Base-by-base conservation (phyloP, 495 filamentous ascomycete species). In the Ramalina peruviana region DNA sequence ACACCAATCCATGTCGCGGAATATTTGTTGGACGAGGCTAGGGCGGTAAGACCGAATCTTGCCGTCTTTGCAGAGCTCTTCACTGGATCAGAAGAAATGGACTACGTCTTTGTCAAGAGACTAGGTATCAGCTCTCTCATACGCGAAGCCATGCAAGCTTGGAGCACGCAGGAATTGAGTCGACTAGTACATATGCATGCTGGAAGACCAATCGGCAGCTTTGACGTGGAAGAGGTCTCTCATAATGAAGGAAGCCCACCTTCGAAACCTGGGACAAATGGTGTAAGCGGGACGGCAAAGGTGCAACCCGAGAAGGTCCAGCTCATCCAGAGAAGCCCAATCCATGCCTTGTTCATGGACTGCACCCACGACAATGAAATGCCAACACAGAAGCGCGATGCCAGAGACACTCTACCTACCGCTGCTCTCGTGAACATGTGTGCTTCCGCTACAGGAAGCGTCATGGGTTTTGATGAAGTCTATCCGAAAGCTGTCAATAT, bases 301-400 rank as follows among this genome's bases (percentile, higher is more conserved):
- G 51, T 53, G 27, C 60, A 58, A 1, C 62, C 69, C 27, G 81
- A 88, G 59, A 71, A 77, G 23, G 73, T 89, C 39, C 81, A 79
- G 40, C 78, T 72, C 45, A 87, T 96, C 62, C 84, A 82, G 36
- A 77, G 80, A 20, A 83, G 78, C 11, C 86, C 88, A 0, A 85
- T 95, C 0, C 88, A 94, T 44, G 93, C 92, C 3, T 70, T 99
- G 1, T 97, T 99, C 65, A 95, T 95, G 87, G 93, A 99, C 60
- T 99, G 93, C 62, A 99, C 93, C 1, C 93, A 99, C 63, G 93
- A 99, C 66, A 99, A 99, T 59, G 92, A 97, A 65, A 79, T 86
- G 7, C 93, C 93, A 6, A 85, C 90, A 1, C 92, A 99, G 65
- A 96, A 97, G 66, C 78, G 93, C 20, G 90, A 95, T 62, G 90